A percentile compares a stretch with the other conserved stretches of the same genome.
Evolutionary conservation across 2,329 filamentous ascomycete genomes (phyloP).

Genomic region (Xylariaceae sp.): DNA sequence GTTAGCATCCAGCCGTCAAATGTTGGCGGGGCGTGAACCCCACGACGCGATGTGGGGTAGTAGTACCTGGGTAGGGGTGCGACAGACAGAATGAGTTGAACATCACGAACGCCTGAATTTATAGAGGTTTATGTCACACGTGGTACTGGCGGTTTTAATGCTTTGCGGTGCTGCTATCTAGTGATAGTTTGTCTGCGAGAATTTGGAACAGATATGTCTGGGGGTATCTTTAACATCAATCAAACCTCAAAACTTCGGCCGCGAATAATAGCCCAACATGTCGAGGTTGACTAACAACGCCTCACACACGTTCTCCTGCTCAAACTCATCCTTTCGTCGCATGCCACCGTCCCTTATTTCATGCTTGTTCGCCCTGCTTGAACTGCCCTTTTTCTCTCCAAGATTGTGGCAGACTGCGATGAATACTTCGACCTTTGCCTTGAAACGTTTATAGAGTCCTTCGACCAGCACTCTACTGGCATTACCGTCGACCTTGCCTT

Average conservation of each 20-base stretch:
- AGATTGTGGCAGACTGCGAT: conserved; percentile 68
- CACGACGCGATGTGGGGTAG: too few relatives aligned
- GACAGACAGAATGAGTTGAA: too few relatives aligned
- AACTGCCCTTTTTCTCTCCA: conserved; percentile 60
- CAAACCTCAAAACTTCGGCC: conserved; percentile 21
- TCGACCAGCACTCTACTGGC: conserved; percentile 27
- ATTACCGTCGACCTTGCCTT: conserved; percentile 33
- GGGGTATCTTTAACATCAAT: conserved; percentile 24
- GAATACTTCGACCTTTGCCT: conserved; percentile 71
- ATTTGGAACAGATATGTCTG: conserved; percentile 2
- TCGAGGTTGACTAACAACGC: conserved; percentile 69
- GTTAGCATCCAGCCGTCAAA: too few relatives aligned
- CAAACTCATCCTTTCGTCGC: conserved; percentile 35
- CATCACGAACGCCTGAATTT: too few relatives aligned
- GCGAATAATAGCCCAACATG: conserved; percentile 64
- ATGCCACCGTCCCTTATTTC: conserved; percentile 12
- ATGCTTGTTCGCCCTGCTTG: conserved; percentile 27
- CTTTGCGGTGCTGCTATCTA: too few relatives aligned
- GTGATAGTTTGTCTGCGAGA: too few relatives aligned
- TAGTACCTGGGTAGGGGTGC: too few relatives aligned
- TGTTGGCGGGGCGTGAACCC: too few relatives aligned
- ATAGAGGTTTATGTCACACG: too few relatives aligned
- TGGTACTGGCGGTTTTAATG: too few relatives aligned
- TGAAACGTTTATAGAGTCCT: conserved; percentile 63
- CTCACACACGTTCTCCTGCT: conserved; percentile 60